phyloP scores from a whole-genome alignment of 768 basidiomycete species.

The Rickenella mellea region DNA sequence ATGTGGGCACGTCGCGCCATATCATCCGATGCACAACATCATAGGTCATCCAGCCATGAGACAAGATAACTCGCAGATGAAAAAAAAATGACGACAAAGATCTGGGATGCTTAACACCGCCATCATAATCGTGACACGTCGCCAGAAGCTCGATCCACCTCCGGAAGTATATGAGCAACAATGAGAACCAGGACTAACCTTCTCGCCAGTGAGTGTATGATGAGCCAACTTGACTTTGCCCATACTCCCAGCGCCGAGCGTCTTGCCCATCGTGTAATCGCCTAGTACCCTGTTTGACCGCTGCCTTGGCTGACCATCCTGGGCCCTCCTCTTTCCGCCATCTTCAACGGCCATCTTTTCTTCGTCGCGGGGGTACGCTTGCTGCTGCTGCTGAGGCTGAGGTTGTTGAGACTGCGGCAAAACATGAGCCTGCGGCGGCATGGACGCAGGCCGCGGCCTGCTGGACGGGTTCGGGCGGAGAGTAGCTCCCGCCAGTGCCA shows the following conservation, averaged over 20 bases:
- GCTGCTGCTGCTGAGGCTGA: constrained; percentile 12
- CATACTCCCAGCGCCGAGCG: constrained; percentile 96
- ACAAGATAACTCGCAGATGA: constrained; percentile 1
- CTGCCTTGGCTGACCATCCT: constrained; percentile 17
- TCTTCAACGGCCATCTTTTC: constrained; percentile 4
- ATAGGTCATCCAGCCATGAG: too few relatives aligned
- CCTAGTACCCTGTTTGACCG: constrained; percentile 56
- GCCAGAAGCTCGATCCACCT: constrained; percentile 1
- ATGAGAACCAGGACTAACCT: constrained; percentile 43
- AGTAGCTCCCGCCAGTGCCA: constrained; percentile 15
- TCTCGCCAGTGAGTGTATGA: constrained; percentile 82
- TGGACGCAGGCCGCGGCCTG: constrained; percentile 58
- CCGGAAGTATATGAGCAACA: constrained; percentile 2
- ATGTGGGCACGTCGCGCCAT: too few relatives aligned
- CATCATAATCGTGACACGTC: constrained; percentile 1
- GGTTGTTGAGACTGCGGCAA: constrained; percentile 14
- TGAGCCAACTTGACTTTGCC: constrained; percentile 97
- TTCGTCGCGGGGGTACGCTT: constrained; percentile 11
- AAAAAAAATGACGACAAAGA: constrained; percentile 7
- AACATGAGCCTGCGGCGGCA: constrained; percentile 56
- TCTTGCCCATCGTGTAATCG: constrained; percentile 94
- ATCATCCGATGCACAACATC: too few relatives aligned
- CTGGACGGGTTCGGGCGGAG: constrained; percentile 14
- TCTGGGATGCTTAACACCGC: neutral
- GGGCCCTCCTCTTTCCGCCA: constrained; percentile 10